Conservation (phyloP, 371 early-diverging fungal genomes). For the Smittium mucronatum region DNA sequence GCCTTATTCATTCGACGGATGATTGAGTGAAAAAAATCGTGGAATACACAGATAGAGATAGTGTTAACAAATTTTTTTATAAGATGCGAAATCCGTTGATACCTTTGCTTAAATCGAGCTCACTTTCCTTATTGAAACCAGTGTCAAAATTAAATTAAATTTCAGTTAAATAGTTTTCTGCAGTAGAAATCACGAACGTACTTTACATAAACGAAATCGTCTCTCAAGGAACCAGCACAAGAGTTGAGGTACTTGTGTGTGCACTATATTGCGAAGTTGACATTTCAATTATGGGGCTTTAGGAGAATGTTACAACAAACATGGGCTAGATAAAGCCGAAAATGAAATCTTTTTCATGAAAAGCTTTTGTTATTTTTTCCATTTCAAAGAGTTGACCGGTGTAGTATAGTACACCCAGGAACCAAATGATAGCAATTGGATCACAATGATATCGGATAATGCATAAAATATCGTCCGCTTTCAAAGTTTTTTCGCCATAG, state of each 20-base stretch:
- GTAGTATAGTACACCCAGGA: constrained; percentile 91
- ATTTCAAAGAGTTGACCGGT: constrained; percentile 92
- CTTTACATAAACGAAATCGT: constrained; percentile 71
- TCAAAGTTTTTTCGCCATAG: constrained; percentile 50
- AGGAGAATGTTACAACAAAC: constrained; percentile 88
- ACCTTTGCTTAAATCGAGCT: constrained; percentile 62
- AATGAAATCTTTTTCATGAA: constrained; percentile 68
- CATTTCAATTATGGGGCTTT: constrained; percentile 84
- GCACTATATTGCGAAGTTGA: constrained; percentile 97
- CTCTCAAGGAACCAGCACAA: constrained; percentile 89
- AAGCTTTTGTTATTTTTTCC: constrained; percentile 67
- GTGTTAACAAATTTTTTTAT: constrained; percentile 69
- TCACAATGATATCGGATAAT: constrained; percentile 58
- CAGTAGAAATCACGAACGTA: constrained; percentile 39
- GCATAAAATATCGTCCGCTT: constrained; percentile 68
- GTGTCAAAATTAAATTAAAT: constrained; percentile 71
- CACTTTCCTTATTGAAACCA: constrained; percentile 67
- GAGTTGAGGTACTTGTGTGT: constrained; percentile 94
- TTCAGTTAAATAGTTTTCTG: constrained; percentile 72
- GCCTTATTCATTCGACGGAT: constrained; percentile 47
- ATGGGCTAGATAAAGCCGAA: constrained; percentile 93
- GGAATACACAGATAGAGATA: constrained; percentile 55
- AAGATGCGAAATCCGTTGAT: constrained; percentile 79
- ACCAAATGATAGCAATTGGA: constrained; percentile 69
- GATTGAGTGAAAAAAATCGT: constrained; percentile 69